These are phyloP conservation scores for Turnera subulata DNA, from an alignment of 345 rosid genomes.

Conservation along the genomic window DNA sequence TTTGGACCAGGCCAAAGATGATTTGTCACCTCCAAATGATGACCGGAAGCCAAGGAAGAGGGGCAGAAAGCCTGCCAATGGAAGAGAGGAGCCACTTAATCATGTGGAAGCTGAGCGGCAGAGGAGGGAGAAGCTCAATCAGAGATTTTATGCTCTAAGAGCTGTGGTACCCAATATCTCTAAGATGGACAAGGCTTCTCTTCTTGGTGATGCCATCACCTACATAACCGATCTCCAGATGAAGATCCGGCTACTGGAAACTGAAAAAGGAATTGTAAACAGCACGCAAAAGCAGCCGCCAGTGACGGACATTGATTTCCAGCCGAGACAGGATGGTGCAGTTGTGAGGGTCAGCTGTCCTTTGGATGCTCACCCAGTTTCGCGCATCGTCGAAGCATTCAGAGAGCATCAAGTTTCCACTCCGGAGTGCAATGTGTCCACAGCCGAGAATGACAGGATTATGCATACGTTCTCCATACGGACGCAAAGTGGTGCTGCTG, in stretches of 20 bases:
- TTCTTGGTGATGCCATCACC: slow-evolving; percentile 10
- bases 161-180: slow-evolving; percentile 11
- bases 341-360: slow-evolving; percentile 71
- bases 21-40: slow-evolving; percentile 46
- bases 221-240: slow-evolving; percentile 10
- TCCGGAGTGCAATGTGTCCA: slow-evolving; percentile 59
- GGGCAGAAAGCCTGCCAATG: slow-evolving; percentile 96
- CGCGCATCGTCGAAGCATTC: slow-evolving; percentile 52
- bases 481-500: slow-evolving; percentile 66
- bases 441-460: slow-evolving; percentile 53
- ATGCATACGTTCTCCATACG: slow-evolving; percentile 69
- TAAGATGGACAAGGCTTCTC: slow-evolving; percentile 9
- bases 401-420: slow-evolving; percentile 57
- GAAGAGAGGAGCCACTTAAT: slow-evolving; percentile 92
- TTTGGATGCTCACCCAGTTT: slow-evolving; percentile 70
- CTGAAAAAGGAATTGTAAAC: slow-evolving; percentile 60
- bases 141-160: slow-evolving; percentile 57
- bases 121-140: slow-evolving; percentile 95
- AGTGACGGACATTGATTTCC: slow-evolving; percentile 65
- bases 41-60: slow-evolving; percentile 93
- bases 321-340: slow-evolving; percentile 66
- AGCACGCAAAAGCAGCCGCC: slow-evolving; percentile 36
- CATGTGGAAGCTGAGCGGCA: slow-evolving; percentile 97
- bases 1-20: slow-evolving; percentile 59
- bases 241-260: slow-evolving; percentile 57